Evolutionary conservation across 2,329 filamentous ascomycete genomes (phyloP), one percentile per base, ranked within the genome.

Genomic region (Fonsecaea erecta): DNA sequence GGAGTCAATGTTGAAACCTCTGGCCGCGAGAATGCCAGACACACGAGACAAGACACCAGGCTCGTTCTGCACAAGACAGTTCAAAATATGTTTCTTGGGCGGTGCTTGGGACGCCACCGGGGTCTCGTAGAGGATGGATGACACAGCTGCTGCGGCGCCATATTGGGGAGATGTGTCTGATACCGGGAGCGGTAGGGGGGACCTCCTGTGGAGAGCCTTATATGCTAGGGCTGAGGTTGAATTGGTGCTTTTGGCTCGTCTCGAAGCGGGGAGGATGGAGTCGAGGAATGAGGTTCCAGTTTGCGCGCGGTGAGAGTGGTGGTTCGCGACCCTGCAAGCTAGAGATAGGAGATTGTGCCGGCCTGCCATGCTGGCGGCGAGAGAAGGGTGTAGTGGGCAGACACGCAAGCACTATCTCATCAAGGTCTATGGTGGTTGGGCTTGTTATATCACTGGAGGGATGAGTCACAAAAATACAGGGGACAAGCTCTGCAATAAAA

Each of bases 1-100:
- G 61, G 91, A 96, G 85, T 99, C 95, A 75, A 99, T 99, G 83
- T 99, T 99, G 88, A 99, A 99, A 71, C 95, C 95, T 65, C 95
- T 88, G 51, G 95, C 95, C 12, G 95, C 95, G 35, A 99, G 84
- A 75, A 99, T 98, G 62, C 95, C 95, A 0, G 95, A 98, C 9
- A 99, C 92, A 66, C 95, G 93, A 59, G 94, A 98, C 64, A 99
- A 84, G 63, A 99, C 95, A 82, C 95, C 95, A 12, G 95, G 95
- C 83, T 99, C 95, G 82, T 99, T 99, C 81, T 99, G 95, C 67
- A 99, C 95, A 68, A 99, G 86, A 78, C 95, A 99, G 82, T 99
- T 99, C 80, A 99, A 89, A 76, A 99, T 87, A 80, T 99, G 95
- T 61, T 93, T 90, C 83, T 97, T 98, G 52, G 92, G 90, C 8